phyloP scores from a whole-genome alignment of 2,329 filamentous ascomycete genomes.

The Penicillium expansum region DNA sequence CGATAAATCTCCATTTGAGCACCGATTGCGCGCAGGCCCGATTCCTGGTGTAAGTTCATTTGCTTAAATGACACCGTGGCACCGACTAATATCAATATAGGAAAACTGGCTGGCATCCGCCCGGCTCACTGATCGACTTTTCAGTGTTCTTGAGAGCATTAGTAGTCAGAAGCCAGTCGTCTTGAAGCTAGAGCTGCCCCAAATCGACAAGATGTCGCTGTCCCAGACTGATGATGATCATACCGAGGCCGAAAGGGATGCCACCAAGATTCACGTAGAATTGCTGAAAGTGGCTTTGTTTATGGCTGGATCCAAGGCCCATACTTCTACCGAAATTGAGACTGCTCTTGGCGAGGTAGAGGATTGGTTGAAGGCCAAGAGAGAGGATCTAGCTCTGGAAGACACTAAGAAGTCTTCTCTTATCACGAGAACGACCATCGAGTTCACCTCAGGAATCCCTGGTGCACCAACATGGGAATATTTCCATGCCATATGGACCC shows the following conservation, averaged over 20 bases:
- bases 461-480: constrained; percentile 43
- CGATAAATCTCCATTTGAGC: constrained; percentile 36
- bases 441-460: constrained; percentile 23
- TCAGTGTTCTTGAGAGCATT: constrained; percentile 34
- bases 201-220: constrained; percentile 25
- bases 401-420: constrained; percentile 21
- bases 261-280: constrained; percentile 32
- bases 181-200: constrained; percentile 27
- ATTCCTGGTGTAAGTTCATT: constrained; percentile 34
- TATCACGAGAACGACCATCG: constrained; percentile 26
- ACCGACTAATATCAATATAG: constrained; percentile 28
- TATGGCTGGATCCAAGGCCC: constrained; percentile 35
- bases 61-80: background rate
- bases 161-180: constrained; percentile 33
- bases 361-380: constrained; percentile 32
- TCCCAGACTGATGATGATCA: constrained; percentile 32
- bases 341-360: constrained; percentile 30
- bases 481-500: constrained; percentile 38
- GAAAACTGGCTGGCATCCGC: constrained; percentile 37
- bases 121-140: constrained; percentile 36
- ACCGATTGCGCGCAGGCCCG: constrained; percentile 40
- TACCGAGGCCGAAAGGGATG: constrained; percentile 36
- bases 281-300: constrained; percentile 35
- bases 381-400: constrained; percentile 21
- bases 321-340: constrained; percentile 31